Percentiles rank a stretch among this genome's conserved stretches.
These are phyloP conservation scores for Venustampulla echinocandica DNA, from an alignment of 495 filamentous ascomycete genomes.

Conservation along the genomic window DNA sequence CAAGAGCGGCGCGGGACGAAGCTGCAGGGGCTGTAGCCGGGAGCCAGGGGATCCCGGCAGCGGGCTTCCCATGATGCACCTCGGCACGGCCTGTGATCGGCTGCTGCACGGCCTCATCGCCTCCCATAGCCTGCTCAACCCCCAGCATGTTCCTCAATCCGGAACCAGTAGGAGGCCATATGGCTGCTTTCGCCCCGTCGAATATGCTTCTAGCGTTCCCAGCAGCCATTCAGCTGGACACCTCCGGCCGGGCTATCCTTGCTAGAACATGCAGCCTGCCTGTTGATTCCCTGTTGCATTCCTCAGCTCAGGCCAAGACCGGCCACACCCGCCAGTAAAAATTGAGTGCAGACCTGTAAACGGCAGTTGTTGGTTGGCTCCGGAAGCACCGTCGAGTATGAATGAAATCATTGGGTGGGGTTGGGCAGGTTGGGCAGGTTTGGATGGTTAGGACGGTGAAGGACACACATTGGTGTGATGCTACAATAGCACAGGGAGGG, in stretches of 20 bases:
- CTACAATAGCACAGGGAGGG: background rate
- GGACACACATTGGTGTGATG: too few species aligned
- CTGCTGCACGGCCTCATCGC: background rate
- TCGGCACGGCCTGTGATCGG: conserved; percentile 4
- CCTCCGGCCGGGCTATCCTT: background rate
- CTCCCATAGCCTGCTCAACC: background rate
- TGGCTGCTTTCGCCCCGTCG: too few species aligned
- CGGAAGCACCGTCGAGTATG: background rate
- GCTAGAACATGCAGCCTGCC: too few species aligned
- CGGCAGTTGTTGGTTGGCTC: background rate
- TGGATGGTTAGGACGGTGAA: background rate
- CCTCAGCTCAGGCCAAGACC: conserved; percentile 7
- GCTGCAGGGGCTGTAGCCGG: background rate
- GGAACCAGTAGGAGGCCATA: background rate
- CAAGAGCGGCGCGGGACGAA: conserved; percentile 19
- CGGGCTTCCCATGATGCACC: conserved; percentile 8
- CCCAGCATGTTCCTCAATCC: too few species aligned
- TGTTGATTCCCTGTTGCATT: too few species aligned
- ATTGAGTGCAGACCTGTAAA: background rate
- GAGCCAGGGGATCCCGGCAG: background rate
- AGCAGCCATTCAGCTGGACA: conserved; percentile 22
- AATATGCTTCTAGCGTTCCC: conserved; percentile 6
- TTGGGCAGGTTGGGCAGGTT: background rate
- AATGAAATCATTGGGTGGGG: background rate
- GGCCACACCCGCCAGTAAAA: background rate